Evolutionary conservation across 495 filamentous ascomycete genomes (phyloP).

Genomic region (Aspergillus conjunctus): DNA sequence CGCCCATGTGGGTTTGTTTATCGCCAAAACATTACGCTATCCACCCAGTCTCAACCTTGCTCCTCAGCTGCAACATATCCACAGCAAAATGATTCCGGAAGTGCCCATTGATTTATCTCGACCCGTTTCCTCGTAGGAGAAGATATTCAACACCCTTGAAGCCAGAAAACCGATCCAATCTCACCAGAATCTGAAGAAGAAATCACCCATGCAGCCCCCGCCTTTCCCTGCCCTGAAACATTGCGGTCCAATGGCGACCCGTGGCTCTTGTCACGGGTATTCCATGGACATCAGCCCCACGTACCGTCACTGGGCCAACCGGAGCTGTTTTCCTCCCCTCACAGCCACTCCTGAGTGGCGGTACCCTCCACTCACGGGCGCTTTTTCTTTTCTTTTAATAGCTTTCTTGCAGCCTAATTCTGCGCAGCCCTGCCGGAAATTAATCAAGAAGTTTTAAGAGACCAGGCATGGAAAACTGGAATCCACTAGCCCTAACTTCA

Average conservation of each 20-base stretch:
- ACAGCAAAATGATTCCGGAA: too few species aligned
- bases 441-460: neutral
- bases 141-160: too few species aligned
- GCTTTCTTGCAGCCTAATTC: neutral
- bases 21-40: too few species aligned
- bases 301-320: constrained; percentile 43
- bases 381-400: constrained; percentile 11
- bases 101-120: neutral
- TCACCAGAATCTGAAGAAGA: neutral
- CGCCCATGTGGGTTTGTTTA: too few species aligned
- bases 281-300: constrained; percentile 20
- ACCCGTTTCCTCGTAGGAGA: too few species aligned
- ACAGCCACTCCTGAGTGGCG: constrained; percentile 28
- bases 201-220: neutral
- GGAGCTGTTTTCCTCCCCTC: constrained; percentile 13
- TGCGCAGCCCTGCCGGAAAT: neutral
- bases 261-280: neutral
- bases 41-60: too few species aligned
- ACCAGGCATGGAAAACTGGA: neutral
- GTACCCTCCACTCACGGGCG: constrained; percentile 1
- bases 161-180: neutral
- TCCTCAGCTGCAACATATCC: too few species aligned
- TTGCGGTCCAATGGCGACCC: neutral
- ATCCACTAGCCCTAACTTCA: neutral
- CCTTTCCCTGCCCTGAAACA: constrained; percentile 16